Evolutionary conservation across 108 stramenopile genomes (phyloP).

Genomic region (Cyclotella choctawhatcheeana): DNA sequence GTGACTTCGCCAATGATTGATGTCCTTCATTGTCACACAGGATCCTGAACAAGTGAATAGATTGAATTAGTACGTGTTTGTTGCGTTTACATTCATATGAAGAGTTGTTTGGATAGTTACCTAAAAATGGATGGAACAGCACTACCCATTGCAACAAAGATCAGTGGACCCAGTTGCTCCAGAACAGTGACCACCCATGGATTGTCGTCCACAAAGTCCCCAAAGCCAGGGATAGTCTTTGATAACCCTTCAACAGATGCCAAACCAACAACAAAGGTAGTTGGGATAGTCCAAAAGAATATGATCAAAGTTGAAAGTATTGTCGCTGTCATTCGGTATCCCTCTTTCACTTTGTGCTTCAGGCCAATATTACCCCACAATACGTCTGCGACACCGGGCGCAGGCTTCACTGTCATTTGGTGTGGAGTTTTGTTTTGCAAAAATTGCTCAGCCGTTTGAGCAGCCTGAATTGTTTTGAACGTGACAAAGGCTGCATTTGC

Average conservation of each 20-base stretch:
- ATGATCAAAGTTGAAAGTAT: background rate
- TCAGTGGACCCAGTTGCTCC: background rate
- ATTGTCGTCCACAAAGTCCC: background rate
- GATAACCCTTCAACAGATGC: background rate
- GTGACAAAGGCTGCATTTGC: background rate
- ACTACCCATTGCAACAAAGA: background rate
- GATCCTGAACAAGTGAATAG: no score
- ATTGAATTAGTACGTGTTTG: no score
- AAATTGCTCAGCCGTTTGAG: background rate
- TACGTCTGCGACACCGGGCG: background rate
- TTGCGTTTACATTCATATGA: no score
- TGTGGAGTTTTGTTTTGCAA: background rate
- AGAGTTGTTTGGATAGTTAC: no score
- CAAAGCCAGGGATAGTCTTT: background rate
- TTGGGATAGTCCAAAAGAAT: slow-evolving; percentile 6
- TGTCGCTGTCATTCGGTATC: background rate
- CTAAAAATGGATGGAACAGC: background rate
- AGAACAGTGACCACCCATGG: background rate
- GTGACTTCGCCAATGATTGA: background rate
- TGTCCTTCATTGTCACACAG: background rate
- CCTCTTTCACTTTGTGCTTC: background rate
- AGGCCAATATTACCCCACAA: background rate
- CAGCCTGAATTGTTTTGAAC: background rate
- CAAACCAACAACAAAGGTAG: background rate
- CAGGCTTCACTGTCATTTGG: background rate